phyloP scores from a whole-genome alignment of 2,329 filamentous ascomycete genomes.

The Phoma sp. region DNA sequence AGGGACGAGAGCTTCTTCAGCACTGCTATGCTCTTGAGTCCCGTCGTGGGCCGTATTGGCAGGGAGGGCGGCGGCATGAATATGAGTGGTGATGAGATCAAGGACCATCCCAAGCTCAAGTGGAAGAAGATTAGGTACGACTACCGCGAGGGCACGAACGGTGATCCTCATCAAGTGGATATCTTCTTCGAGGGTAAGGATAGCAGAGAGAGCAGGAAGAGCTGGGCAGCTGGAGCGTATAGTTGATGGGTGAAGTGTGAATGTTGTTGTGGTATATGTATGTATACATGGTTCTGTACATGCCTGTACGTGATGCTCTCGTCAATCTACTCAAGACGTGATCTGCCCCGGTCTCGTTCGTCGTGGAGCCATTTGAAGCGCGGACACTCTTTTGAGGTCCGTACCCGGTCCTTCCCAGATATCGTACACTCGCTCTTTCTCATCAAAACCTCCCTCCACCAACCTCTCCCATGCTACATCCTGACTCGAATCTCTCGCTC shows the following conservation, averaged over 20 bases:
- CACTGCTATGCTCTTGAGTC: constrained; percentile 36
- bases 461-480: neutral
- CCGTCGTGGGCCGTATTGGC: constrained; percentile 32
- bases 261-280: constrained; percentile 9
- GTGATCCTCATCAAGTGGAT: constrained; percentile 35
- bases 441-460: neutral
- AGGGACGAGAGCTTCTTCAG: constrained; percentile 37
- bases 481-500: neutral
- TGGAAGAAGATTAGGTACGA: constrained; percentile 38
- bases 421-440: constrained; percentile 4
- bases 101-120: constrained; percentile 30
- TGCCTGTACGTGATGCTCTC: neutral
- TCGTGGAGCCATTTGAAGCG: neutral
- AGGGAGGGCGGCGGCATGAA: constrained; percentile 31
- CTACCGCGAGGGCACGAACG: constrained; percentile 33
- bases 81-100: constrained; percentile 38
- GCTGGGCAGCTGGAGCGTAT: constrained; percentile 34
- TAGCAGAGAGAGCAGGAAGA: constrained; percentile 25
- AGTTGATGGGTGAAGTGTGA: constrained; percentile 16
- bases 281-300: constrained; percentile 16
- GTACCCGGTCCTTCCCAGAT: neutral
- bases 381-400: neutral
- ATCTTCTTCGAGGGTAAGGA: constrained; percentile 35
- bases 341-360: neutral
- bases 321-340: neutral